Evolutionary conservation across 805 yeast species (phyloP).

Genomic region (Cyberlindnera euphorbiae): DNA sequence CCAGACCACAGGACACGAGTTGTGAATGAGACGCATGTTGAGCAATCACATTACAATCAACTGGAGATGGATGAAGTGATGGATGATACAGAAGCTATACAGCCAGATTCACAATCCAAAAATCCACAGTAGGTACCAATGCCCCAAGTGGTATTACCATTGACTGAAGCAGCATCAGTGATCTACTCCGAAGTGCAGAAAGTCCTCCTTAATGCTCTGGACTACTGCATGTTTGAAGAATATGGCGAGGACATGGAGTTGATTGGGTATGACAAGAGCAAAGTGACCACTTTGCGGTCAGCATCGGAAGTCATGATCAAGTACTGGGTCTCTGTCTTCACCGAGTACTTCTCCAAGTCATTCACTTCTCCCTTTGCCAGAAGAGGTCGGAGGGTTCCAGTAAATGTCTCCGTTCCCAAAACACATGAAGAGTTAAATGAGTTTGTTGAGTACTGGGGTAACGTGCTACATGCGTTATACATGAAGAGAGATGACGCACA

Average conservation of each 20-base stretch:
- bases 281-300: constrained; percentile 34
- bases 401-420: constrained; percentile 26
- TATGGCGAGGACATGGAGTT: constrained; percentile 53
- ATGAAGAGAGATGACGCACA: constrained; percentile 29
- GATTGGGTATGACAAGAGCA: constrained; percentile 41
- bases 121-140: too few species aligned
- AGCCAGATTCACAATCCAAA: too few species aligned
- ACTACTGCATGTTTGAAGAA: constrained; percentile 44
- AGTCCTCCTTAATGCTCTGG: constrained; percentile 42
- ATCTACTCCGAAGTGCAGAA: constrained; percentile 39
- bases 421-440: constrained; percentile 27
- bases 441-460: constrained; percentile 51
- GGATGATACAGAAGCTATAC: not conserved
- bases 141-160: not conserved
- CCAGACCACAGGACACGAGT: not conserved
- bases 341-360: constrained; percentile 36
- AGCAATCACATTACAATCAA: too few species aligned
- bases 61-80: not conserved
- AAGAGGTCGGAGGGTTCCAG: constrained; percentile 27
- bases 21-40: not conserved
- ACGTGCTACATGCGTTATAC: constrained; percentile 40
- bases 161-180: constrained; percentile 14
- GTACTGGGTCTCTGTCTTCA: constrained; percentile 56
- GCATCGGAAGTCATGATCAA: constrained; percentile 39
- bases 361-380: constrained; percentile 19